These are phyloP conservation scores for Pulveroboletus frians DNA, from an alignment of 768 basidiomycete genomes.

Conservation along the genomic window DNA sequence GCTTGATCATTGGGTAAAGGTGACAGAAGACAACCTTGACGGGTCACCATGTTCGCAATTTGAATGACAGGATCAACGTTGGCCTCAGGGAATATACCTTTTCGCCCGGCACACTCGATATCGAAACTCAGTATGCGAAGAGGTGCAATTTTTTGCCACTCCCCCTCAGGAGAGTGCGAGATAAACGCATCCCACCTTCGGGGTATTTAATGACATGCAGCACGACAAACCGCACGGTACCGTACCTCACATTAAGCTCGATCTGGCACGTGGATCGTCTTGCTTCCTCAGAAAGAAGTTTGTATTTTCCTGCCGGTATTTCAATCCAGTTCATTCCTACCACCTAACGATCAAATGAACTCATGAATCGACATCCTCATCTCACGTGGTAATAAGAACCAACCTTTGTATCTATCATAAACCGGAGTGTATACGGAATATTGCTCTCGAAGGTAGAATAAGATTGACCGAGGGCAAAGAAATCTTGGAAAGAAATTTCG, in stretches of 20 bases:
- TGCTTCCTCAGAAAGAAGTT: conserved; percentile 46
- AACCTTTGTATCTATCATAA: conserved; percentile 98
- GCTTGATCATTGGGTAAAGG: background rate
- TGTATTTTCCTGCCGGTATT: conserved; percentile 78
- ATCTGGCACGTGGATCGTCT: conserved; percentile 85
- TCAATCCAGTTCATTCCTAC: conserved; percentile 99
- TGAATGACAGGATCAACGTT: conserved; percentile 92
- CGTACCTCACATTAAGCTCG: conserved; percentile 74
- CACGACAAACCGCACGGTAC: background rate
- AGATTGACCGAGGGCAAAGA: conserved; percentile 45
- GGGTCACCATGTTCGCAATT: conserved; percentile 98
- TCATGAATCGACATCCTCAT: background rate
- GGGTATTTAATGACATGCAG: background rate
- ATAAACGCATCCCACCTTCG: conserved; percentile 77
- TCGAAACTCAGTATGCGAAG: conserved; percentile 94
- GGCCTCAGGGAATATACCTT: conserved; percentile 95
- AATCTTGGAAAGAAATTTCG: conserved; percentile 59
- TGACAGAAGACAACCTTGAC: conserved; percentile 61
- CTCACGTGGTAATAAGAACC: background rate
- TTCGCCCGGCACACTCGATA: conserved; percentile 97
- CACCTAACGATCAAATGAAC: conserved; percentile 44
- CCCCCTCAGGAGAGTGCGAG: conserved; percentile 87
- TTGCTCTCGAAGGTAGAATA: conserved; percentile 89
- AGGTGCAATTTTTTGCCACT: conserved; percentile 90
- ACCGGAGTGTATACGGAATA: conserved; percentile 83